A percentile compares a stretch with the other conserved stretches of the same genome.
Conservation (phyloP, 2,329 filamentous ascomycete genomes). For the Stemphylium vesicarium region DNA sequence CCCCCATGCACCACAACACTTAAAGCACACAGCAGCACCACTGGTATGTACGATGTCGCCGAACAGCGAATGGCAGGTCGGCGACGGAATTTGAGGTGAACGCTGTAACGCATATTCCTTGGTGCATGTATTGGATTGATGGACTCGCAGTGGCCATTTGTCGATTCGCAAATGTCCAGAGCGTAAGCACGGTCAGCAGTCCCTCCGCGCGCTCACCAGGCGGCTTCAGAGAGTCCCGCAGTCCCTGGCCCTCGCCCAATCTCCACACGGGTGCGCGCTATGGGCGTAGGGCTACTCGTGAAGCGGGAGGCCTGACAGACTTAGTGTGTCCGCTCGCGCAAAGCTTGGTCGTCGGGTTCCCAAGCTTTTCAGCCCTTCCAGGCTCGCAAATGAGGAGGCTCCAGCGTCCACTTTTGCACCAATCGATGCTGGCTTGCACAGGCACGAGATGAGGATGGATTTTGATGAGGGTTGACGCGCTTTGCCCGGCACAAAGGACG, state of each 20-base stretch:
- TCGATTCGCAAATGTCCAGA: conserved; percentile 27
- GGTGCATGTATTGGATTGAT: conserved; percentile 13
- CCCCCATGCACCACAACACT: conserved; percentile 7
- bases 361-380: conserved; percentile 34
- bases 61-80: conserved; percentile 19
- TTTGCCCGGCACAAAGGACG: conserved; percentile 14
- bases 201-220: conserved; percentile 35
- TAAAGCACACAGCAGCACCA: conserved; percentile 14
- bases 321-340: conserved; percentile 26
- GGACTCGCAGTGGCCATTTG: conserved; percentile 29
- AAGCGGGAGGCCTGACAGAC: conserved; percentile 34
- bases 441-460: conserved; percentile 3
- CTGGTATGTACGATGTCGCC: conserved; percentile 13
- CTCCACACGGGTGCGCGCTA: conserved; percentile 43
- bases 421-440: conserved; percentile 4
- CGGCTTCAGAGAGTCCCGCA: conserved; percentile 31
- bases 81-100: conserved; percentile 13
- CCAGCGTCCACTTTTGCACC: conserved; percentile 13
- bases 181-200: conserved; percentile 45
- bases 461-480: conserved; percentile 19
- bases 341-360: conserved; percentile 42
- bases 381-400: conserved; percentile 19
- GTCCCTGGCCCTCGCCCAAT: conserved; percentile 33
- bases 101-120: conserved; percentile 11
- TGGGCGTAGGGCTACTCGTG: conserved; percentile 32